Conservation (phyloP, 176 grass and related monocot genomes). For the Cenchrus fungigraminus region DNA sequence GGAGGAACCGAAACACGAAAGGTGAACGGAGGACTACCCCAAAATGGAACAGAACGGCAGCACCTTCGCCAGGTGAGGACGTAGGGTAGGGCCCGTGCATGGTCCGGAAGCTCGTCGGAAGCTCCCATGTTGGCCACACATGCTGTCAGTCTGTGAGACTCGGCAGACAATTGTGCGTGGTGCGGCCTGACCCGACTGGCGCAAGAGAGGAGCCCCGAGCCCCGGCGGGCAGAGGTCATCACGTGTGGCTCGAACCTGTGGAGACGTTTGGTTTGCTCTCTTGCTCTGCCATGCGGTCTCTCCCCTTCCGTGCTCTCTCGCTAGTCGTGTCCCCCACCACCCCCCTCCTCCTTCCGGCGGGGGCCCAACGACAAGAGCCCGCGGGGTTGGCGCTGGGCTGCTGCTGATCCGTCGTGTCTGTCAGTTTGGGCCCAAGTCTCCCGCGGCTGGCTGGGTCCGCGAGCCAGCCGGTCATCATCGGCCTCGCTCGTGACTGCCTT, state of each 20-base stretch:
- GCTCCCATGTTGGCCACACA: too few relatives aligned
- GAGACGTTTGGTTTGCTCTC: neutral
- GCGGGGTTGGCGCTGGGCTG: slow-evolving; percentile 17
- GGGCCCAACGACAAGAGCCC: slow-evolving; percentile 3
- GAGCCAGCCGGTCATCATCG: neutral
- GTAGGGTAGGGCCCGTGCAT: neutral
- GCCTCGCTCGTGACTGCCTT: slow-evolving; percentile 4
- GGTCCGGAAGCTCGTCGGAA: neutral
- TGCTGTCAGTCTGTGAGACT: neutral
- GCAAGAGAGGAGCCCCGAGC: neutral
- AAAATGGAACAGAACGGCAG: neutral
- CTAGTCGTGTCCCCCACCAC: too few relatives aligned
- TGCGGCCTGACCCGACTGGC: neutral
- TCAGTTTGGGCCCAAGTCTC: neutral
- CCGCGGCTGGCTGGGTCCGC: neutral
- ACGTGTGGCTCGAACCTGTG: slow-evolving; percentile 3
- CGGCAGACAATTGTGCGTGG: neutral
- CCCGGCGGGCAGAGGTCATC: neutral
- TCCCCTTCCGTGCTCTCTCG: neutral
- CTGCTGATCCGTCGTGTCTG: slow-evolving; percentile 1
- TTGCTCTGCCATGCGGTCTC: too few relatives aligned
- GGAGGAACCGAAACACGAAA: neutral
- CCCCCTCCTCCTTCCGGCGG: neutral
- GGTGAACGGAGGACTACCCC: neutral
- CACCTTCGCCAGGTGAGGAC: neutral